Evolutionary conservation across 2,329 filamentous ascomycete genomes (phyloP), one percentile per base, ranked within the genome.

Genomic region (Setomelanomma holmii): DNA sequence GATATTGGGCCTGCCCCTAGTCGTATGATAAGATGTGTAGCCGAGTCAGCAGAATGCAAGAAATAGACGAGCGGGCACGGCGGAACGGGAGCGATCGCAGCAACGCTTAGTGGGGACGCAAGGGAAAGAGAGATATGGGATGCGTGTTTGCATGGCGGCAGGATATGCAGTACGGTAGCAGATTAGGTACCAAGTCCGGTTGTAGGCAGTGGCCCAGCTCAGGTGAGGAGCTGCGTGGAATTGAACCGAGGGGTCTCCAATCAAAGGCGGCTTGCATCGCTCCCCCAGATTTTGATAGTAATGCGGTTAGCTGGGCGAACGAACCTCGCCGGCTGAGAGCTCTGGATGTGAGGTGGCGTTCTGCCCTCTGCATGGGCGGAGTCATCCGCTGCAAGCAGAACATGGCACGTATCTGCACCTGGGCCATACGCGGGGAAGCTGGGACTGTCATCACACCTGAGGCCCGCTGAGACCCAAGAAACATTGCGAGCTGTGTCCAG

Each of bases 1-100:
- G 63, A 71, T 70, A 69, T 68, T 72, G 58, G 51, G 46, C 60
- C 59, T 63, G 65, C 61, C 67, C 63, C 51, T 68, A 59, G 59
- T 56, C 53, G 63, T 65, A 53, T 60, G 66, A 67, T 66, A 68
- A 70, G 69, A 30, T 8, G 27, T 30, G 27, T 6, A 30, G 27
- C 27, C 51, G 55, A 61, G 56, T 58, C 57, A 64, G 59, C 58
- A 55, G 36, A 54, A 49, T 45, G 49, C 45, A 39, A 50, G 46
- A 45, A 38, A 49, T 40, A 51, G 44, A 49, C 17, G 41, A 45
- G 43, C 38, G 20, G 20, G 42, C 30, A 33, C 40, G 44, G 55
- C 47, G 45, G 53, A 56, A 64, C 62, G 47, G 53, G 45, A 51
- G 46, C 24, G 40, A 40, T 34, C 17, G 42, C 24, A 53, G 58